Conservation (phyloP, 2,329 filamentous ascomycete species). For the Arthrobotrys musiformis region DNA sequence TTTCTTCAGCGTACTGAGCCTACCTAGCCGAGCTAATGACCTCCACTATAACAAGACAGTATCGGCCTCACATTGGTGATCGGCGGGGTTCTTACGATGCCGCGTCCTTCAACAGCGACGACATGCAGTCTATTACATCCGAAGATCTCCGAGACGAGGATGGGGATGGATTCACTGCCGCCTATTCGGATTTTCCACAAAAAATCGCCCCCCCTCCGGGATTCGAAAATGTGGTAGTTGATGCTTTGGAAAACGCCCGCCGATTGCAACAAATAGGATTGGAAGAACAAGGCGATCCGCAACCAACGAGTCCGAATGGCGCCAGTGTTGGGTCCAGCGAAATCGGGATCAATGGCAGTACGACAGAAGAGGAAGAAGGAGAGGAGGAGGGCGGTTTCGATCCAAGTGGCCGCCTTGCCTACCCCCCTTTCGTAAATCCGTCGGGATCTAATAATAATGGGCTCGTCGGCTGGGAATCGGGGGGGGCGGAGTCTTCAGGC, state of each 20-base stretch:
- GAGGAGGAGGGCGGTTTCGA: neutral
- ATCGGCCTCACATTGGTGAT: constrained; percentile 60
- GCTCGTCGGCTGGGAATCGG: neutral
- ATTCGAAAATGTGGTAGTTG: constrained; percentile 39
- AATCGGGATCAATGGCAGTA: constrained; percentile 43
- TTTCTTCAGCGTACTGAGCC: neutral
- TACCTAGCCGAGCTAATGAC: neutral
- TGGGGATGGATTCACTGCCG: constrained; percentile 59
- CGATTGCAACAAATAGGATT: constrained; percentile 27
- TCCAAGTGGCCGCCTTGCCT: neutral
- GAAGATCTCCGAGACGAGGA: constrained; percentile 37
- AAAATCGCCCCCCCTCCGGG: constrained; percentile 41
- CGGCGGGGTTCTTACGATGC: constrained; percentile 60
- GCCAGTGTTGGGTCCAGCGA: constrained; percentile 35
- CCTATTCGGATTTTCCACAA: constrained; percentile 17
- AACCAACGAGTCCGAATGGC: neutral
- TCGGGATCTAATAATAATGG: neutral
- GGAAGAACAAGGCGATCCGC: neutral
- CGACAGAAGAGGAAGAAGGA: constrained; percentile 30
- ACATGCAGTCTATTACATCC: constrained; percentile 29
- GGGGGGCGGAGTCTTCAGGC: neutral
- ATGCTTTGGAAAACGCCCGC: constrained; percentile 33
- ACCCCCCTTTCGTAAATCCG: constrained; percentile 47
- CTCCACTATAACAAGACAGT: constrained; percentile 23
- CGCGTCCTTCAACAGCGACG: constrained; percentile 60